phyloP scores from a whole-genome alignment of 1,139 yeast species.

The Suzukiozyma palmioleophila region DNA sequence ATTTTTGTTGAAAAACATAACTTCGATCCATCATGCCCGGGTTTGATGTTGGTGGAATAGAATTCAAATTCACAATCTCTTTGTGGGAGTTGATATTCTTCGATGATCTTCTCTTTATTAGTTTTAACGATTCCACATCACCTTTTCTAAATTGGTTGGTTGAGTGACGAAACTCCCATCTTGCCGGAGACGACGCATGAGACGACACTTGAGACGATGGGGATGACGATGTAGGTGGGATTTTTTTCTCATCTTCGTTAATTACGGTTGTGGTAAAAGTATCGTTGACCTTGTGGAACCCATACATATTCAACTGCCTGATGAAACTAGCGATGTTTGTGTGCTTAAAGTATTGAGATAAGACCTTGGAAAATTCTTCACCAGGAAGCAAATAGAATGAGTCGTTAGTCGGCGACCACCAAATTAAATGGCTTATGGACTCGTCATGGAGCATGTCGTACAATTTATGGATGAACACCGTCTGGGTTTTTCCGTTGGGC shows the following conservation, averaged over 20 bases:
- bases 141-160: conserved; percentile 63
- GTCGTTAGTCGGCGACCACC: conserved; percentile 39
- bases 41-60: conserved; percentile 28
- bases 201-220: background rate
- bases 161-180: conserved; percentile 72
- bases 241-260: conserved; percentile 7
- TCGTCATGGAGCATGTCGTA: conserved; percentile 61
- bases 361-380: conserved; percentile 57
- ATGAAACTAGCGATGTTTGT: conserved; percentile 78
- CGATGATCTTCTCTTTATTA: conserved; percentile 62
- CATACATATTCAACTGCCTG: conserved; percentile 75
- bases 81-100: conserved; percentile 44
- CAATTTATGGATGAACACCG: conserved; percentile 60
- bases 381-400: conserved; percentile 42
- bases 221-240: background rate
- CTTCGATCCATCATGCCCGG: conserved; percentile 1
- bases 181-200: conserved; percentile 4
- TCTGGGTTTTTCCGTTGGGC: conserved; percentile 35
- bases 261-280: conserved; percentile 17
- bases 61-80: conserved; percentile 36
- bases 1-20: conserved; percentile 1
- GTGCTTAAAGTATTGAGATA: conserved; percentile 69
- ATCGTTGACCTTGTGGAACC: conserved; percentile 66
- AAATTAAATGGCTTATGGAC: conserved; percentile 41
- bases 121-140: conserved; percentile 51